These are phyloP conservation scores for Podila horticola DNA, from an alignment of 192 early-diverging fungal species.

Conservation along the genomic window DNA sequence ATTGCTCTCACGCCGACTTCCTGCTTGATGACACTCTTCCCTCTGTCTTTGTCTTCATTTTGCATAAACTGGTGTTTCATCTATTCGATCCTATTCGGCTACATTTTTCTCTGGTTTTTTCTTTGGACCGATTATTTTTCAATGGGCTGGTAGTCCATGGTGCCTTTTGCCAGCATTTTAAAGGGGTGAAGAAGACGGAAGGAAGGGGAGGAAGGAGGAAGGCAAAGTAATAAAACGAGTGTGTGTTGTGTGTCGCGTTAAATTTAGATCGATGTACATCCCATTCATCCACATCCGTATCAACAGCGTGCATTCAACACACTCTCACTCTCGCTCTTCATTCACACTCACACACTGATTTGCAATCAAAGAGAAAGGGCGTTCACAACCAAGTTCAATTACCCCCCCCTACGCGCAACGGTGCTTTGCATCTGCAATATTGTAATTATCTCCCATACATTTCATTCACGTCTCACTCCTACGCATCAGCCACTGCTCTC, in stretches of 20 bases:
- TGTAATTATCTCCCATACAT: not conserved
- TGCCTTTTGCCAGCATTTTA: not conserved
- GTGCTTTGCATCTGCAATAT: not conserved
- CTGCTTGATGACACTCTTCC: not conserved
- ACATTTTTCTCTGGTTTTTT: not conserved
- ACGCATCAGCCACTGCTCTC: not conserved
- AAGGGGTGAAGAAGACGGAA: not conserved
- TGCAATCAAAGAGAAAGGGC: too few relatives aligned
- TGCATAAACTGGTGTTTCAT: not conserved
- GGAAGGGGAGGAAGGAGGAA: not conserved
- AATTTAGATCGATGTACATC: not conserved
- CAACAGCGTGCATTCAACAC: too few relatives aligned
- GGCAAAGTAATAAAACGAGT: not conserved
- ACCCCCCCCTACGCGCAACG: not conserved
- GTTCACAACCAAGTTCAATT: not conserved
- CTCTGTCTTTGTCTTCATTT: not conserved
- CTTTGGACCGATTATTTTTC: not conserved
- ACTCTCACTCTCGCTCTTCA: too few relatives aligned
- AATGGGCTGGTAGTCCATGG: not conserved
- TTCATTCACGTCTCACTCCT: not conserved
- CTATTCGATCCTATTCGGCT: not conserved
- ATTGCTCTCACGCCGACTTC: not conserved
- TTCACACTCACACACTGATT: too few relatives aligned
- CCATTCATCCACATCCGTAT: too few relatives aligned
- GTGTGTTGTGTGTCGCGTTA: not conserved